Percentiles rank a stretch among this genome's conserved stretches.
phyloP scores from a whole-genome alignment of 805 yeast genomes.

The Myxozyma neotropica region DNA sequence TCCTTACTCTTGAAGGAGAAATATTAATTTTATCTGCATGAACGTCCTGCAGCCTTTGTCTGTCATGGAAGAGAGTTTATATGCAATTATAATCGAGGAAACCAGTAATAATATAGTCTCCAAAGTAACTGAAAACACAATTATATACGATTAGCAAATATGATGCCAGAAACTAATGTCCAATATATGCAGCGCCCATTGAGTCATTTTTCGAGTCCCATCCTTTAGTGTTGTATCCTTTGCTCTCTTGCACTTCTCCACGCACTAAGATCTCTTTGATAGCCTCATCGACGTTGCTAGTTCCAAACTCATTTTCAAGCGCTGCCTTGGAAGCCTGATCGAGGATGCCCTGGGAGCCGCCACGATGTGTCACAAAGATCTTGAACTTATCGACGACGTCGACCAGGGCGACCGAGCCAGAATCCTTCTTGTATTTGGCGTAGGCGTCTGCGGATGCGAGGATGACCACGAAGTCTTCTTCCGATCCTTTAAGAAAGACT shows the following conservation, averaged over 20 bases:
- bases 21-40: no score
- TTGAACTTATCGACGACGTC: slow-evolving; percentile 66
- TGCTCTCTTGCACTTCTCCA: slow-evolving; percentile 56
- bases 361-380: slow-evolving; percentile 59
- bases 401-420: slow-evolving; percentile 56
- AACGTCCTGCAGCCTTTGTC: no score
- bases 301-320: slow-evolving; percentile 68
- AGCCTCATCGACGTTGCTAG: slow-evolving; percentile 54
- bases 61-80: no score
- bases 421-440: slow-evolving; percentile 52
- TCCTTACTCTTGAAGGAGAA: slow-evolving; percentile 1
- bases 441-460: slow-evolving; percentile 56
- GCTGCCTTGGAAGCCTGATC: slow-evolving; percentile 72
- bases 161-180: slow-evolving; percentile 1
- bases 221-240: slow-evolving; percentile 39
- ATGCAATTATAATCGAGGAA: no score
- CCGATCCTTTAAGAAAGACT: slow-evolving; percentile 54
- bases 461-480: slow-evolving; percentile 66
- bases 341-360: slow-evolving; percentile 72
- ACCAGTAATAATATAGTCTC: neutral
- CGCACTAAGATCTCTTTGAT: slow-evolving; percentile 59
- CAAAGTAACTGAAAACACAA: neutral
- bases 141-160: neutral
- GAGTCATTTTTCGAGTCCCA: slow-evolving; percentile 53
- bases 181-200: slow-evolving; percentile 38